Base-by-base conservation (phyloP, 2,329 filamentous ascomycete species). In the Hortaea werneckii region DNA sequence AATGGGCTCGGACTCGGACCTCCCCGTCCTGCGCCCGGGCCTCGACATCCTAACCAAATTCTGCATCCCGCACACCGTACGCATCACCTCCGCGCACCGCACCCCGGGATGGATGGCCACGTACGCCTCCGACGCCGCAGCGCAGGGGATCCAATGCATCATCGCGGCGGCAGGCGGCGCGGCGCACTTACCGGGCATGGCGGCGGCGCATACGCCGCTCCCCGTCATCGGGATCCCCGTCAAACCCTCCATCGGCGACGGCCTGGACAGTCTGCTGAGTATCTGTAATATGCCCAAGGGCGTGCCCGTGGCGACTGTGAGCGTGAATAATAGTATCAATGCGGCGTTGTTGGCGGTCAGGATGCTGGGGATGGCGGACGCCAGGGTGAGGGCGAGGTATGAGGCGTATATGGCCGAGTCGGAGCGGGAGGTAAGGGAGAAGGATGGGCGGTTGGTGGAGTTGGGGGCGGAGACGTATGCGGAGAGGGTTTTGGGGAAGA, bases 1-100 rank as follows among this genome's bases (percentile, higher is more conserved):
- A 28, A 90, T 90, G 85, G 87, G 86, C 34, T 90, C 85, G 1
- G 83, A 87, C 67, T 86, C 82, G 7, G 85, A 89, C 59, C 74
- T 88, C 26, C 76, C 75, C 2, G 77, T 85, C 11, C 76, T 89
- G 35, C 74, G 74, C 50, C 76, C 77, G 0, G 83, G 77, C 1
- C 69, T 87, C 13, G 75, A 83, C 47, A 74, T 87, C 30, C 74
- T 89, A 3, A 70, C 76, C 45, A 72, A 77, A n/a, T 83, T 90
- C 50, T 61, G 70, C n/a, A 83, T 92, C 8, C 81, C 84, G 0
- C 85, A 79, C 67, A 78, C 82, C 5, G 74, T 80, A 11, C 79
- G 79, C 58, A 89, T 92, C 59, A 89, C 85, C 0, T 89, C 85
- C 2, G 87, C 87, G 0, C 72, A 75, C 58, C 67, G 72, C 43